Base-by-base conservation (phyloP, 257 asterid genomes). In the Galeopsis tetrahit region DNA sequence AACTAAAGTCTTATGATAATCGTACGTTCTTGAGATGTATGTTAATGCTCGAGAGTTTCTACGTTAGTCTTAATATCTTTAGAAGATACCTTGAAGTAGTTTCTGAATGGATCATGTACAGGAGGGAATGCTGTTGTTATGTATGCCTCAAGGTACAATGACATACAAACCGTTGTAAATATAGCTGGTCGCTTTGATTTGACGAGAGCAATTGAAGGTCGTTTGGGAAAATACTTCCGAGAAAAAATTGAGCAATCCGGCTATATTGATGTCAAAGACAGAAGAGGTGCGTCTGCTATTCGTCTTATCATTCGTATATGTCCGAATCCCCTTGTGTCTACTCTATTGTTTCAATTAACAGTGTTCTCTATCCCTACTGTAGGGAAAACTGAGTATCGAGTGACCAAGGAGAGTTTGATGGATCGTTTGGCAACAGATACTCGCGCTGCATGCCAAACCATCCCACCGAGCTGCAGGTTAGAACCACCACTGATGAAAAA, bases 81-180 rank as follows among this genome's bases (percentile, higher is more conserved):
- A 15, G n/a, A 39, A 39, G 17, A 57, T 39, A n/a, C n/a, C 15
- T 62, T 21, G n/a, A 34, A 8, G 3, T 64, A 4, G 55, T 77
- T 53, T 43, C 44, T 42, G 10, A 68, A 44, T 51, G 67, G 63
- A 59, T 10, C 55, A 32, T 36, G 38, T 77, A n/a, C 80, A 94
- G 98, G 98, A 83, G 98, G 98, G 79, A 94, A 94, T 83, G 97
- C 79, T 34, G 97, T 83, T 79, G 93, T 94, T 44, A 67, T 94
- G 69, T 89, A 94, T 71, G 95, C 96, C 68, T 89, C 96, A 43
- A 85, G 69, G 80, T 84, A 85, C 76, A 66, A 79, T 2, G 86
- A 88, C 66, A 60, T 86, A 44, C 78, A 66, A 28, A 78, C 81
- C 6, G 63, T 94, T 38, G 85, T 91, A 57, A 94, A 91, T 66